Conservation (phyloP, 1,139 yeast genomes). For the Saccharomycopsis phalli region DNA sequence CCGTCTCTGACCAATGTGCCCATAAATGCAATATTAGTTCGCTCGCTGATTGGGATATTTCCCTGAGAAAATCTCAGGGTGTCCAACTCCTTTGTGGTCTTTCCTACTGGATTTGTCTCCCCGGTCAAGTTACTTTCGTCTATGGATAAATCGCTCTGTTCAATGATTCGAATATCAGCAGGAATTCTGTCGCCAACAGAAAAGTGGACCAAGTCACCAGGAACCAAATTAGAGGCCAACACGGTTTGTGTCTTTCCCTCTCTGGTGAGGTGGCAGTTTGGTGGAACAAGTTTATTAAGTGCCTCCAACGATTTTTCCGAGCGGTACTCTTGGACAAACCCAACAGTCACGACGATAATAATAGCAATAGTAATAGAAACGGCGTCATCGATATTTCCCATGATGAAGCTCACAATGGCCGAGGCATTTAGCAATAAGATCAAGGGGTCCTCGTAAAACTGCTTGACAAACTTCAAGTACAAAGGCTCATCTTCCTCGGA, state of each 20-base stretch:
- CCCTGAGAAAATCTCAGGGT: conserved; percentile 26
- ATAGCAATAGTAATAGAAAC: conserved; percentile 83
- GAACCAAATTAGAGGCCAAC: conserved; percentile 78
- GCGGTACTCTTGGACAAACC: conserved; percentile 92
- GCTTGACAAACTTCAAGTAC: conserved; percentile 58
- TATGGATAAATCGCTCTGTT: conserved; percentile 67
- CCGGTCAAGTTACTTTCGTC: conserved; percentile 95
- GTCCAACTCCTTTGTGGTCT: conserved; percentile 34
- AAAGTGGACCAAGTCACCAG: conserved; percentile 88
- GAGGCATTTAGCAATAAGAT: conserved; percentile 81
- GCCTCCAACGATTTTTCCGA: conserved; percentile 92
- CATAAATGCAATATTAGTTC: conserved; percentile 81
- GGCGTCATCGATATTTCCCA: conserved; percentile 94
- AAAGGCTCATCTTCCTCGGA: conserved; percentile 72
- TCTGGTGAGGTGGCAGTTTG: conserved; percentile 82
- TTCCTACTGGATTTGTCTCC: conserved; percentile 79
- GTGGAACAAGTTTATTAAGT: conserved; percentile 83
- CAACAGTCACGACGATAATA: conserved; percentile 84
- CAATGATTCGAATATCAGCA: conserved; percentile 77
- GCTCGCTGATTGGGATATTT: conserved; percentile 48
- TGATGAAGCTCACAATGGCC: conserved; percentile 70
- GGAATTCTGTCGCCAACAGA: conserved; percentile 92
- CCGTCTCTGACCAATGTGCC: conserved; percentile 95
- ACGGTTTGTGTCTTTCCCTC: conserved; percentile 68
- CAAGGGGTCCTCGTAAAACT: conserved; percentile 82